These are phyloP conservation scores for Phallus indusiatus DNA, from an alignment of 768 basidiomycete species.

Conservation along the genomic window DNA sequence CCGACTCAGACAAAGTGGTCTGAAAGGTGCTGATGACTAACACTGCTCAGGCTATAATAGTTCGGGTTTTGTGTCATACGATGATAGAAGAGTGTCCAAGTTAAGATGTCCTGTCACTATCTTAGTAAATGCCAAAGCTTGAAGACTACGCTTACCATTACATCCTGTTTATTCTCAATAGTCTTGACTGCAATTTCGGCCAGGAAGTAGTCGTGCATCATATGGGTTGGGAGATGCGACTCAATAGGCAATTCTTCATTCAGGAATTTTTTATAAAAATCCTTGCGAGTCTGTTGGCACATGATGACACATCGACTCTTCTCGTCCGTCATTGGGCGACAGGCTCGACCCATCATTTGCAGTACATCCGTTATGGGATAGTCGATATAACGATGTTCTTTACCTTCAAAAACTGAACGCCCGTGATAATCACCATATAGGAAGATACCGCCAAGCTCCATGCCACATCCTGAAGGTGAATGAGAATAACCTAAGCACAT, in stretches of 20 bases:
- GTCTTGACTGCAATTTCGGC: conserved; percentile 97
- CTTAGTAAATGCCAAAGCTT: no score
- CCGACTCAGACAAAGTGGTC: conserved; percentile 94
- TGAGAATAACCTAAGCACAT: neutral
- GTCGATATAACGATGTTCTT: conserved; percentile 96
- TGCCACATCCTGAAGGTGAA: conserved; percentile 64
- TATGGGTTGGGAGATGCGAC: conserved; percentile 82
- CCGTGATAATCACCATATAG: conserved; percentile 99
- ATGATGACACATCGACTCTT: conserved; percentile 91
- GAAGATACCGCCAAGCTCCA: conserved; percentile 92
- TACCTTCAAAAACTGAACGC: conserved; percentile 95
- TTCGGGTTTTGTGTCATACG: conserved; percentile 97
- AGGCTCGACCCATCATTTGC: conserved; percentile 99
- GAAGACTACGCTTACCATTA: conserved; percentile 77
- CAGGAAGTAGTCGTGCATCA: conserved; percentile 94
- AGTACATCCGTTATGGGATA: conserved; percentile 98
- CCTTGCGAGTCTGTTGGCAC: conserved; percentile 96
- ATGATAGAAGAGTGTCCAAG: conserved; percentile 98
- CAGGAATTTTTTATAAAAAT: conserved; percentile 98
- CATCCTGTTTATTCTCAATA: conserved; percentile 99
- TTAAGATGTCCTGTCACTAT: conserved; percentile 71
- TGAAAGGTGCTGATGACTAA: conserved; percentile 90
- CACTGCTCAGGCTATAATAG: conserved; percentile 90
- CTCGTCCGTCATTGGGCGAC: conserved; percentile 80
- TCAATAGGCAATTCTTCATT: conserved; percentile 97